Base-by-base conservation (phyloP, 208 protist genomes). In the Acanthamoeba polyphaga region DNA sequence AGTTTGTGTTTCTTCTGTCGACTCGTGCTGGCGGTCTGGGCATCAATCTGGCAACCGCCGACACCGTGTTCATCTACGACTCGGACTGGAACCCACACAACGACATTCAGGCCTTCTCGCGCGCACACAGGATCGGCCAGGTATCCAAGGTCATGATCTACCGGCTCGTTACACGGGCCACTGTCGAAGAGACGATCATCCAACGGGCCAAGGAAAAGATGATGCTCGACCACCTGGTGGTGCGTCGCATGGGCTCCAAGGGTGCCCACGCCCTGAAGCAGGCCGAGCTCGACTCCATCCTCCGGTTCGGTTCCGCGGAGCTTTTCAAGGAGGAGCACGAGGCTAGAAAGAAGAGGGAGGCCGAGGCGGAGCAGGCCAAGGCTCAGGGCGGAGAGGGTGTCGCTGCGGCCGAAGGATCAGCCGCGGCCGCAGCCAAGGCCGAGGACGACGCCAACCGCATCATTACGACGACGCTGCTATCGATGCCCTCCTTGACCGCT, bases 41-140 rank as follows among this genome's bases (percentile, higher is more conserved):
- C 34, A 99, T 99, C 68, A 99, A 99, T 95, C 98, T 99, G 53
- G 99, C 98, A 1, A 99, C 98, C 3, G 99, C 99, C 22, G 99
- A 99, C 95, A 99, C 99, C 29, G 99, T 99, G 10, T 98, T 99
- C 51, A 98, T 99, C 46, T 99, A 99, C 96, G 99, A 99, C 95
- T 96, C 66, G 51, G 96, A 97, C 91, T 98, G 95, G 95, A 99
- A 99, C 95, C 99, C 99, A 22, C 99, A 99, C 95, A 99, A 99
- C 66, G 99, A 99, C 94, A 96, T 99, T 8, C 99, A 99, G 98
- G 98, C 90, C 0, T 96, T 97, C 78, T 98, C 98, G 13, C 97
- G 99, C 51, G 98, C 98, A 3, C 99, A 99, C 97, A 97, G 99
- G 32, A 99, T 99, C 9, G 99, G 99, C 58, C 99, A 99, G 96